Evolutionary conservation across 2,329 filamentous ascomycete species (phyloP).

Genomic region (Claviceps maximensis): DNA sequence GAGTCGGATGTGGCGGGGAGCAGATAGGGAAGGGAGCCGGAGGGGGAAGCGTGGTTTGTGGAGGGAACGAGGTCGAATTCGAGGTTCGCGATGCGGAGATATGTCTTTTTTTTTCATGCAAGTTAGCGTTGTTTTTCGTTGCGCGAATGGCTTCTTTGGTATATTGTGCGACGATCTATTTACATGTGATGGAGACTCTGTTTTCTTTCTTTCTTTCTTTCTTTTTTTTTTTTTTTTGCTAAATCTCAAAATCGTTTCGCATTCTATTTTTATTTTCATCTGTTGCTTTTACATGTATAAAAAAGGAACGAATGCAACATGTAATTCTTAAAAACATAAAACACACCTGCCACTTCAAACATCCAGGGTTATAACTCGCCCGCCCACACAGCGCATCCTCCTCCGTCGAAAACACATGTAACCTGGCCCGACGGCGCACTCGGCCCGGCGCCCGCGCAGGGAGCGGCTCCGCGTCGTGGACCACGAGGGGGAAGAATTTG

Average conservation of each 20-base stretch:
- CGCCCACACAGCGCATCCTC: slow-evolving; percentile 45
- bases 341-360: slow-evolving; percentile 89
- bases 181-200: too few species aligned
- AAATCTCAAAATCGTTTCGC: too few species aligned
- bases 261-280: too few species aligned
- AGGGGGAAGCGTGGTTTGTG: slow-evolving; percentile 87
- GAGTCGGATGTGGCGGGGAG: slow-evolving; percentile 35
- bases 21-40: slow-evolving; percentile 78
- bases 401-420: slow-evolving; percentile 66
- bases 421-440: slow-evolving; percentile 33
- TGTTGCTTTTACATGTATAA: too few species aligned
- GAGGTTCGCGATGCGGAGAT: slow-evolving; percentile 64
- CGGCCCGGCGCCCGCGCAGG: slow-evolving; percentile 42
- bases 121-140: not conserved
- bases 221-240: not conserved
- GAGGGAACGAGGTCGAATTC: slow-evolving; percentile 55
- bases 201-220: not conserved
- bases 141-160: not conserved
- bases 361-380: slow-evolving; percentile 82
- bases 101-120: slow-evolving; percentile 36
- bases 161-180: not conserved
- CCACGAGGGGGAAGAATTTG: slow-evolving; percentile 65
- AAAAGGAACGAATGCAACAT: too few species aligned
- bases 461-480: slow-evolving; percentile 62
- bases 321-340: not conserved